A percentile compares a stretch with the other conserved stretches of the same genome.
phyloP scores from a whole-genome alignment of 148 eudicot species.

The Arbutus unedo region DNA sequence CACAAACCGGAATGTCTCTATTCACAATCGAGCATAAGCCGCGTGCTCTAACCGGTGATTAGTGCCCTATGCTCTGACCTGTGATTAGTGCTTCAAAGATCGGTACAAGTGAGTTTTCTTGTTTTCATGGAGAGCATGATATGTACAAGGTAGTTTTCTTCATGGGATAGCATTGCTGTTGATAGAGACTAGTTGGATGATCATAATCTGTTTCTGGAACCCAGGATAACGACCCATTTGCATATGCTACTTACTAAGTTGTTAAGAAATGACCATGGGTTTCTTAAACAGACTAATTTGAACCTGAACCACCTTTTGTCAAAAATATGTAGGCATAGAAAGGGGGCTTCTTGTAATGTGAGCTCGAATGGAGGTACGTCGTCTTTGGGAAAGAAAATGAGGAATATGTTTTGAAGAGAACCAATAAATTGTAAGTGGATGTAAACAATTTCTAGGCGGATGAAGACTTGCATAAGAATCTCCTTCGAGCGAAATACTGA shows the following conservation, averaged over 20 bases:
- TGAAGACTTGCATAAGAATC: neutral
- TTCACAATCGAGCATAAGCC: constrained; percentile 74
- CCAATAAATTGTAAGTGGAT: neutral
- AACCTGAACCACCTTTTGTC: neutral
- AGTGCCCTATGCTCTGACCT: constrained; percentile 49
- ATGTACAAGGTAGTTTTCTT: neutral
- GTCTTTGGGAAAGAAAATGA: neutral
- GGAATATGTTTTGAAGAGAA: neutral
- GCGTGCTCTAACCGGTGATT: constrained; percentile 77
- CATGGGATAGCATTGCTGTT: neutral
- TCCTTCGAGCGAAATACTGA: neutral
- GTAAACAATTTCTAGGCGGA: neutral
- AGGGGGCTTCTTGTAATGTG: neutral
- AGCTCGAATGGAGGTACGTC: neutral
- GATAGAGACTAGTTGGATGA: neutral
- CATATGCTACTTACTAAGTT: neutral
- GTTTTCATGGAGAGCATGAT: neutral
- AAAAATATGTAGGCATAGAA: neutral
- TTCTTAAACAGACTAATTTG: neutral
- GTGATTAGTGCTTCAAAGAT: constrained; percentile 37
- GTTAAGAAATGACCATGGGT: neutral
- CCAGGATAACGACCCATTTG: neutral
- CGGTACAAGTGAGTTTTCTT: neutral
- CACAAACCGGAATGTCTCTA: constrained; percentile 86
- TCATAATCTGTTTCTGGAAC: neutral